phyloP scores from a whole-genome alignment of 345 rosid genomes.

The Brassica incana region DNA sequence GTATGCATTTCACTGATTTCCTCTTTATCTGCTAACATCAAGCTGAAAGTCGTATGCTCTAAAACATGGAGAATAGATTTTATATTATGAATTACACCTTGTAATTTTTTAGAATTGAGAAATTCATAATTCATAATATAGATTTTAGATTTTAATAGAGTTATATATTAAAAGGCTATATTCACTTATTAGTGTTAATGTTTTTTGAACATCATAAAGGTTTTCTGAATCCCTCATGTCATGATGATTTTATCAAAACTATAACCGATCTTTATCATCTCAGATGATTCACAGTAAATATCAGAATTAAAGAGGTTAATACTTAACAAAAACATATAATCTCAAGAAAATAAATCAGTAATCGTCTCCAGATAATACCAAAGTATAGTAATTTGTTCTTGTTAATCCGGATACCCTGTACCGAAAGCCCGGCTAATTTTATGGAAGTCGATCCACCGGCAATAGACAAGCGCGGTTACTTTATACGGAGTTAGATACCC shows the following conservation, averaged over 20 bases:
- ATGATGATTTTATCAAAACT: background rate
- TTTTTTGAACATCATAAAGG: background rate
- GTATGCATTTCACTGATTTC: slow-evolving; percentile 63
- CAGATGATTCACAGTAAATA: background rate
- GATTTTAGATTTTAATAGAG: too few species aligned
- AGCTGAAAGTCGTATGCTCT: background rate
- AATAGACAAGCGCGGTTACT: too few species aligned
- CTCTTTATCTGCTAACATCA: slow-evolving; percentile 39
- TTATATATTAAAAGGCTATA: background rate
- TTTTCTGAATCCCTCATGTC: background rate
- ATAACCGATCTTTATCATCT: background rate
- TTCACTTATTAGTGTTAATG: background rate
- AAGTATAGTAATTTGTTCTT: background rate
- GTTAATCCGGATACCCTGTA: too few species aligned
- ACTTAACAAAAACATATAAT: background rate
- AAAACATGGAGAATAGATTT: background rate
- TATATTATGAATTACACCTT: too few species aligned
- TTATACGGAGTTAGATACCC: too few species aligned
- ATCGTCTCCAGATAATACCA: background rate
- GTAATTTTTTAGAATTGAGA: too few species aligned
- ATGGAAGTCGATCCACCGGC: too few species aligned
- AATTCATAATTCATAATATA: too few species aligned
- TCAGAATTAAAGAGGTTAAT: background rate
- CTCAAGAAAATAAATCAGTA: background rate
- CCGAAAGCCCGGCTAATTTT: too few species aligned